Percentiles rank a stretch among this genome's conserved stretches.
Conservation (phyloP, 805 yeast genomes). For the Metschnikowia peoriensis region DNA sequence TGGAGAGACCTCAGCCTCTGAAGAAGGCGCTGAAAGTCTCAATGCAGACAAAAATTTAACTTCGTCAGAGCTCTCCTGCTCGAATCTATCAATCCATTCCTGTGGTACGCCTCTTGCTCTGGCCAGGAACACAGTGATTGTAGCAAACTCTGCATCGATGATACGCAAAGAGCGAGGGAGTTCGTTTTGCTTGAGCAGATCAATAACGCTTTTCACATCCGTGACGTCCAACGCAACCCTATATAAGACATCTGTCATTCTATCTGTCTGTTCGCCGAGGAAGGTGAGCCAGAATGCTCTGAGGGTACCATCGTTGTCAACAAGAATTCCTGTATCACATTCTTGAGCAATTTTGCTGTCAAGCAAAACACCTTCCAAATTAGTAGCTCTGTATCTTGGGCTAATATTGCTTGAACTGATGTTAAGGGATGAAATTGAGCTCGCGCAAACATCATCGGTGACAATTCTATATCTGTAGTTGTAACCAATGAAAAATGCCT, state of each 20-base stretch:
- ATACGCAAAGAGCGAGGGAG: conserved; percentile 56
- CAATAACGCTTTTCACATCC: conserved; percentile 58
- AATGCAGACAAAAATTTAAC: conserved; percentile 71
- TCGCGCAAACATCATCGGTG: conserved; percentile 70
- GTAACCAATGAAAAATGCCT: conserved; percentile 76
- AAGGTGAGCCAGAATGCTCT: conserved; percentile 85
- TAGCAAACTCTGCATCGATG: conserved; percentile 74
- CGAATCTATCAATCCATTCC: conserved; percentile 72
- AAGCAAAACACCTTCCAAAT: conserved; percentile 70
- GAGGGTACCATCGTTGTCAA: conserved; percentile 73
- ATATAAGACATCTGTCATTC: conserved; percentile 55
- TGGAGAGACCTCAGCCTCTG: conserved; percentile 28
- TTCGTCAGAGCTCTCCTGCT: conserved; percentile 59
- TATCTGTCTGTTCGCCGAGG: conserved; percentile 68
- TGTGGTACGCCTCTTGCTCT: conserved; percentile 87
- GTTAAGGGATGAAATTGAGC: conserved; percentile 72
- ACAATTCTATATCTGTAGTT: conserved; percentile 68
- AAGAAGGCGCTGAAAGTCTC: conserved; percentile 55
- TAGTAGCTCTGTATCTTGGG: conserved; percentile 85
- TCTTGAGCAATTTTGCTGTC: conserved; percentile 72
- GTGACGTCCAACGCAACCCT: conserved; percentile 76
- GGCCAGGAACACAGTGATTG: conserved; percentile 69
- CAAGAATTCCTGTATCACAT: conserved; percentile 76
- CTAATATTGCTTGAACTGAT: conserved; percentile 65
- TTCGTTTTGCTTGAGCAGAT: conserved; percentile 47